A percentile compares a stretch with the other conserved stretches of the same genome.
Conservation (phyloP, 148 eudicot species). For the Pouteria glomerata region DNA sequence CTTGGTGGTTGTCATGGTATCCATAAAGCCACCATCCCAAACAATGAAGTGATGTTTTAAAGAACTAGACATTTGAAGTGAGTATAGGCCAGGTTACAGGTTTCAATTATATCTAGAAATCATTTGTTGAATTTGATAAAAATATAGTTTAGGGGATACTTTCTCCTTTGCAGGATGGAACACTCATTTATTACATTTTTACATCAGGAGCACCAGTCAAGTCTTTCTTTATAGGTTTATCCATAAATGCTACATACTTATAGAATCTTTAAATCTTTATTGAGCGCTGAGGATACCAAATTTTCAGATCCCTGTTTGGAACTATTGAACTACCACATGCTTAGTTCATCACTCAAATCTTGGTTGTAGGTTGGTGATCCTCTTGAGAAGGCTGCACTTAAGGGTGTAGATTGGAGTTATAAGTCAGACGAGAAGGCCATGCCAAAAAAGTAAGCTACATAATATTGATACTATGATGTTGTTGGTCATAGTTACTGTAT, state of each 20-base stretch:
- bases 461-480: background rate
- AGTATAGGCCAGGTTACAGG: background rate
- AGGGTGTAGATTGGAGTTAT: slow-evolving; percentile 93
- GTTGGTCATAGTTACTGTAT: background rate
- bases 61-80: background rate
- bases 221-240: background rate
- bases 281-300: background rate
- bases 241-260: background rate
- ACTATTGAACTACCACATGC: background rate
- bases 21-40: no score
- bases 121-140: background rate
- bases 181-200: background rate
- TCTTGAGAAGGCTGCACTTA: slow-evolving; percentile 95
- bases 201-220: background rate
- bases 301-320: background rate
- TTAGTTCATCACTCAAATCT: background rate
- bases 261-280: background rate
- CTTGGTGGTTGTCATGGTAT: no score
- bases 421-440: slow-evolving; percentile 97
- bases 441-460: slow-evolving; percentile 77
- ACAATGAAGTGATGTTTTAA: background rate
- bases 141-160: no score
- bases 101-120: background rate
- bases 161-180: background rate
- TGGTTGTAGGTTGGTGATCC: slow-evolving; percentile 90